Conservation (phyloP, 257 asterid species). For the Salvia miltiorrhiza region DNA sequence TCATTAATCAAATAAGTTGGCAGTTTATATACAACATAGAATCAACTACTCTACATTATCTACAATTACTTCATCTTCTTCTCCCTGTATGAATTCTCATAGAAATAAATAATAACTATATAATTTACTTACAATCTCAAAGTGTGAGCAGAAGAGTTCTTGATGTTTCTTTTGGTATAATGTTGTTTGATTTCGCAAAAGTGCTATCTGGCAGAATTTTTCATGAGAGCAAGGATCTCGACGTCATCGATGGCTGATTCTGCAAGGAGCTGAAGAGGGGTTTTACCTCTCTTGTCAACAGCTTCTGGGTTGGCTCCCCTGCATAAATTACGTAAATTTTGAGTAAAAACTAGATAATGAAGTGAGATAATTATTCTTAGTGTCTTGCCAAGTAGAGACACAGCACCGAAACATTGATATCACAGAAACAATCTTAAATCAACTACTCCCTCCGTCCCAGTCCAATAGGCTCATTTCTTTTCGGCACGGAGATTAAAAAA, state of each 20-base stretch:
- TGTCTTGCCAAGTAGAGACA: neutral
- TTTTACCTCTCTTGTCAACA: constrained; percentile 64
- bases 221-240: constrained; percentile 70
- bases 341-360: neutral
- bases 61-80: neutral
- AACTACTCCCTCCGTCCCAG: no score
- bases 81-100: neutral
- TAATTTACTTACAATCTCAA: neutral
- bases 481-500: no score
- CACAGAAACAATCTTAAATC: neutral
- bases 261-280: constrained; percentile 54
- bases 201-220: constrained; percentile 51
- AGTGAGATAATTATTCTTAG: neutral
- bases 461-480: no score
- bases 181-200: neutral
- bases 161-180: neutral
- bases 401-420: neutral
- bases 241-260: constrained; percentile 57
- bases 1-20: neutral
- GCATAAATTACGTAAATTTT: constrained; percentile 14
- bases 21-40: constrained; percentile 17
- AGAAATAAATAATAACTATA: neutral
- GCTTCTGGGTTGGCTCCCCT: constrained; percentile 86
- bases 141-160: neutral
- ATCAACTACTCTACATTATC: constrained; percentile 9